Base-by-base conservation (phyloP, 306 rosid genomes). In the Hippophae rhamnoides region DNA sequence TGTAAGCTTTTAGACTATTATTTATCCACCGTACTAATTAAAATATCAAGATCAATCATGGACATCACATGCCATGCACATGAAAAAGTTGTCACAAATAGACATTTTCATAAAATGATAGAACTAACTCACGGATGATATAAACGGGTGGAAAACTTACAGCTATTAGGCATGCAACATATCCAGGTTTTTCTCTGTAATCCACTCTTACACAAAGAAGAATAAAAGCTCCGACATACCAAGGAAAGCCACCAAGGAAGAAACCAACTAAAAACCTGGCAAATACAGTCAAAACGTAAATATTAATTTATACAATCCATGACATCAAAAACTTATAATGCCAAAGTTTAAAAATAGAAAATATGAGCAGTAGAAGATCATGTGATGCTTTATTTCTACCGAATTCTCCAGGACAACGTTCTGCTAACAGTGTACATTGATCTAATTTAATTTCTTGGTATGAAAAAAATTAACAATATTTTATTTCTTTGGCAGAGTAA, bases 141-240 rank as follows among this genome's bases (percentile, higher is more conserved):
- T 18, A 31, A 31, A 31, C 38, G 3, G 38, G 38, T 31, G 38
- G 57, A 54, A 61, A 53, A 89, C 97, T 84, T 86, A 89, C 97
- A 53, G 84, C 95, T 53, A 89, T 41, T 6, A 70, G 47, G 74
- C 97, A 89, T 2, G 97, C 97, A 61, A 84, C 79, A 57, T 79
- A 76, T 68, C 97, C 97, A 61, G 95, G 82, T 66, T 89, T 89
- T 67, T 89, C 97, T 57, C 95, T 65, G 69, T 73, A 62, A 73
- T 89, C 97, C 76, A 86, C 84, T 2, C 42, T 84, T 11, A 73
- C 74, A 61, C 76, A 89, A 47, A 84, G 81, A 7, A 86, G 61
- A 42, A 89, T 50, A 56, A 89, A 67, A 57, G 86, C 7, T 82
- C 95, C 93, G 57, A 80, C 13, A 47, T 86, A 86, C 95, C 95